Evolutionary conservation across 2,329 filamentous ascomycete genomes (phyloP).

Genomic region (Monosporascus sp.): DNA sequence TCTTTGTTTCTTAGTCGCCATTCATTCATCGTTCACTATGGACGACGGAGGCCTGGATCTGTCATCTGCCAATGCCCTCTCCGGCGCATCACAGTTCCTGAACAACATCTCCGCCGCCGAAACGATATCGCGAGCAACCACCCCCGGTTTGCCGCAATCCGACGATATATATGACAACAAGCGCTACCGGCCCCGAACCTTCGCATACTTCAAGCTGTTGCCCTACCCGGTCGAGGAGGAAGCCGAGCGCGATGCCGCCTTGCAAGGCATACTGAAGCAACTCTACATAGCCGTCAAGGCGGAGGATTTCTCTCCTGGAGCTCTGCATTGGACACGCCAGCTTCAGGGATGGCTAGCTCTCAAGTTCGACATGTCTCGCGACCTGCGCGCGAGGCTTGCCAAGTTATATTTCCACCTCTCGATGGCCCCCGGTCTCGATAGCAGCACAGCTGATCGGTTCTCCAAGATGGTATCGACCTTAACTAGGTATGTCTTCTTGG

Average conservation of each 20-base stretch:
- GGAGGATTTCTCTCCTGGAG: conserved; percentile 90
- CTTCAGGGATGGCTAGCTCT: conserved; percentile 90
- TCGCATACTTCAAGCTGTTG: conserved; percentile 84
- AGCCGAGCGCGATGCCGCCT: conserved; percentile 66
- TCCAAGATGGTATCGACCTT: conserved; percentile 93
- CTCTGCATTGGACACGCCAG: conserved; percentile 95
- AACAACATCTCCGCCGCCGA: conserved; percentile 45
- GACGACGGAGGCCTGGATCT: conserved; percentile 27
- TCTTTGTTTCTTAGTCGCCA: not conserved
- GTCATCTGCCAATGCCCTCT: conserved; percentile 31
- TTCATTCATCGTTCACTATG: not conserved
- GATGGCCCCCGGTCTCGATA: conserved; percentile 83
- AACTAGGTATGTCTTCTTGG: conserved; percentile 65
- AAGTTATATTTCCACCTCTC: conserved; percentile 92
- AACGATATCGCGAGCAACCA: conserved; percentile 79
- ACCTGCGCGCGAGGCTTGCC: conserved; percentile 76
- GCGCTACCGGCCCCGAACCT: conserved; percentile 80
- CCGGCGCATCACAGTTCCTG: conserved; percentile 33
- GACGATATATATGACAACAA: conserved; percentile 45
- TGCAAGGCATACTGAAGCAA: conserved; percentile 85
- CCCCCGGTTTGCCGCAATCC: conserved; percentile 60
- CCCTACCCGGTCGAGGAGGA: conserved; percentile 86
- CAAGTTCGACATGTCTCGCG: conserved; percentile 92
- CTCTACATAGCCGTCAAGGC: conserved; percentile 88
- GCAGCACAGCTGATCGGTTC: conserved; percentile 78